phyloP scores from a whole-genome alignment of 495 filamentous ascomycete species.

The Lepidopterella palustris region DNA sequence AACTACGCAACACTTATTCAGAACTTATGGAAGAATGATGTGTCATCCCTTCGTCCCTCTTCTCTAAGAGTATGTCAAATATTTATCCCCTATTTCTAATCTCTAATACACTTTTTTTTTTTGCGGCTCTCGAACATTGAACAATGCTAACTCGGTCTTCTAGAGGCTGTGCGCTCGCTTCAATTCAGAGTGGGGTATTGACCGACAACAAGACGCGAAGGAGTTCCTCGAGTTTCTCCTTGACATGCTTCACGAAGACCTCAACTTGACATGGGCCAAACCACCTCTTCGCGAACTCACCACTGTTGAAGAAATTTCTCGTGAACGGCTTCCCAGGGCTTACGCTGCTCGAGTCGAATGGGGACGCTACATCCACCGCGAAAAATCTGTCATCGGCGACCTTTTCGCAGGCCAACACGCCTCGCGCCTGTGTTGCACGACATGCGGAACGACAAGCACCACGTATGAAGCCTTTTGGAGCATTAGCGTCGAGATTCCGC shows the following conservation, averaged over 20 bases:
- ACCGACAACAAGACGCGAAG: slow-evolving; percentile 69
- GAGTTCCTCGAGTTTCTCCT: slow-evolving; percentile 71
- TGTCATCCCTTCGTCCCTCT: slow-evolving; percentile 47
- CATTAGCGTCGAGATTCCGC: slow-evolving; percentile 61
- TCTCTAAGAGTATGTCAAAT: slow-evolving; percentile 55
- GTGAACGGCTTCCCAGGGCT: slow-evolving; percentile 55
- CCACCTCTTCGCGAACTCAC: slow-evolving; percentile 54
- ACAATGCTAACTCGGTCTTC: slow-evolving; percentile 26
- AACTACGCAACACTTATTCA: slow-evolving; percentile 68
- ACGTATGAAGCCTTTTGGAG: slow-evolving; percentile 68
- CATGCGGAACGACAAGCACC: slow-evolving; percentile 59
- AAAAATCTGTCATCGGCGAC: slow-evolving; percentile 59
- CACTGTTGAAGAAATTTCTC: slow-evolving; percentile 53
- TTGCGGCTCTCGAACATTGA: too few relatives aligned
- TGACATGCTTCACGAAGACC: slow-evolving; percentile 66
- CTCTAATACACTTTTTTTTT: too few relatives aligned
- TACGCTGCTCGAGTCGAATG: slow-evolving; percentile 60
- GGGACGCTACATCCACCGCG: slow-evolving; percentile 61
- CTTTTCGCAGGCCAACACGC: slow-evolving; percentile 68
- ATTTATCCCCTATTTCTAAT: slow-evolving; percentile 25
- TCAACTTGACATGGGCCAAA: slow-evolving; percentile 60
- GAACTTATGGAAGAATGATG: slow-evolving; percentile 62
- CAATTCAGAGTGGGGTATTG: slow-evolving; percentile 53
- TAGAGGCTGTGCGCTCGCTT: slow-evolving; percentile 51
- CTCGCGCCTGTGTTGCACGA: slow-evolving; percentile 55